phyloP scores from a whole-genome alignment of 768 basidiomycete species.

The Calocybe gangraenosa region DNA sequence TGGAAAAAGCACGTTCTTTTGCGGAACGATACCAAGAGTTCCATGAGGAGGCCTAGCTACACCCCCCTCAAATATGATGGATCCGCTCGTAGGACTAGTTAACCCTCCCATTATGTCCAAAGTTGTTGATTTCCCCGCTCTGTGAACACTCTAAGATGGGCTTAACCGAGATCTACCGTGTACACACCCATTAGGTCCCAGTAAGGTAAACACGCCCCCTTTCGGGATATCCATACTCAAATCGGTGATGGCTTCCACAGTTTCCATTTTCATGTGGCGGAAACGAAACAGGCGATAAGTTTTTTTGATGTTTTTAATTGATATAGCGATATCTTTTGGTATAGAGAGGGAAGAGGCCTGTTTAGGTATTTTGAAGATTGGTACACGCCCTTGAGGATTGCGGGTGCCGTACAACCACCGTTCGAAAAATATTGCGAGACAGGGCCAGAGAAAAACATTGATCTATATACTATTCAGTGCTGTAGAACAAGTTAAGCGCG shows the following conservation, averaged over 20 bases:
- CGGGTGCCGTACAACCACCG: conserved; percentile 48
- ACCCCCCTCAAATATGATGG: conserved; percentile 39
- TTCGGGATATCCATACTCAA: conserved; percentile 54
- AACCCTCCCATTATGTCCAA: conserved; percentile 53
- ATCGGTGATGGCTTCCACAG: conserved; percentile 47
- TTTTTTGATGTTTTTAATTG: conserved; percentile 45
- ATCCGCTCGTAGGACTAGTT: conserved; percentile 43
- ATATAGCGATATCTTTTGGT: conserved; percentile 40
- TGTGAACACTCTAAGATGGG: conserved; percentile 14
- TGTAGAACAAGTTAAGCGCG: not conserved
- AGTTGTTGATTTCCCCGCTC: conserved; percentile 59
- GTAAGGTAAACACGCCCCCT: conserved; percentile 54
- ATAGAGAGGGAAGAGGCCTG: conserved; percentile 7
- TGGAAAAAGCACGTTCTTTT: conserved; percentile 64
- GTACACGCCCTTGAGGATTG: conserved; percentile 16
- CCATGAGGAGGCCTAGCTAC: conserved; percentile 41
- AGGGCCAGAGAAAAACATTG: conserved; percentile 56
- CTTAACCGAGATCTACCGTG: not conserved
- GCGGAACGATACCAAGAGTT: conserved; percentile 56
- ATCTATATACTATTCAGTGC: conserved; percentile 30
- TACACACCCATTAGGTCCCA: conserved; percentile 49
- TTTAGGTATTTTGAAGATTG: conserved; percentile 9
- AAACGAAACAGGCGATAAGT: conserved; percentile 36
- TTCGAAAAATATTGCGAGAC: conserved; percentile 47
- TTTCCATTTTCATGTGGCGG: conserved; percentile 26